These are phyloP conservation scores for Penicillium sp. DNA, from an alignment of 2,329 filamentous ascomycete species.

Conservation along the genomic window DNA sequence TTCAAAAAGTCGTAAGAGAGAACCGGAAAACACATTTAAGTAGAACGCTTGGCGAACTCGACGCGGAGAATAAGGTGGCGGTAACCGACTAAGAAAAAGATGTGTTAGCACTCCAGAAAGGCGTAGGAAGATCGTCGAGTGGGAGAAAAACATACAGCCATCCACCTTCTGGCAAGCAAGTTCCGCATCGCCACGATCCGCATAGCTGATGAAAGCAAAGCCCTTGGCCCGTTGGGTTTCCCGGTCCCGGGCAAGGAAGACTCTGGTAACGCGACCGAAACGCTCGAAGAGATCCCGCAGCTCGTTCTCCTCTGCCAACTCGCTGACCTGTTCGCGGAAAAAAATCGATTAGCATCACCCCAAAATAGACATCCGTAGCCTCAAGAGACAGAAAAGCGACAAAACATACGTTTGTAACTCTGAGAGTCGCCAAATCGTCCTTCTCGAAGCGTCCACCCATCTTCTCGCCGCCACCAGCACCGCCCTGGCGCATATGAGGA, in stretches of 20 bases:
- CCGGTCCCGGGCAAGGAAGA: constrained; percentile 96
- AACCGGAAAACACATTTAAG: constrained; percentile 34
- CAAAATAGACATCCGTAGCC: constrained; percentile 5
- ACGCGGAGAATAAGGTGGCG: constrained; percentile 56
- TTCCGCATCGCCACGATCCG: constrained; percentile 83
- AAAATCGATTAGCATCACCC: constrained; percentile 11
- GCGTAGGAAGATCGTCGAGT: constrained; percentile 2
- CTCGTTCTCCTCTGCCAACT: constrained; percentile 95
- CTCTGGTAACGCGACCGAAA: constrained; percentile 92
- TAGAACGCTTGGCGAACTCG: constrained; percentile 54
- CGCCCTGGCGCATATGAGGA: constrained; percentile 79
- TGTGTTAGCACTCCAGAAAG: constrained; percentile 24
- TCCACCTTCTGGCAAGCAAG: constrained; percentile 98
- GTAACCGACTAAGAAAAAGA: constrained; percentile 48
- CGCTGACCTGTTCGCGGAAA: constrained; percentile 68
- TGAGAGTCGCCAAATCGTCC: constrained; percentile 92
- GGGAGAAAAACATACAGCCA: constrained; percentile 63
- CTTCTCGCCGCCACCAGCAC: constrained; percentile 66
- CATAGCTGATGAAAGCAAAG: constrained; percentile 98
- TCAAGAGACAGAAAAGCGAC: not conserved
- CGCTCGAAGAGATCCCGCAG: constrained; percentile 97
- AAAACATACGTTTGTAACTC: constrained; percentile 89
- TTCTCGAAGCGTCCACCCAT: constrained; percentile 94
- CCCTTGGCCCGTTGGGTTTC: constrained; percentile 96
- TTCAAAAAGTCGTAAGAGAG: constrained; percentile 33